Base-by-base conservation (phyloP, 2,329 filamentous ascomycete species). In the Colletotrichum sp. region DNA sequence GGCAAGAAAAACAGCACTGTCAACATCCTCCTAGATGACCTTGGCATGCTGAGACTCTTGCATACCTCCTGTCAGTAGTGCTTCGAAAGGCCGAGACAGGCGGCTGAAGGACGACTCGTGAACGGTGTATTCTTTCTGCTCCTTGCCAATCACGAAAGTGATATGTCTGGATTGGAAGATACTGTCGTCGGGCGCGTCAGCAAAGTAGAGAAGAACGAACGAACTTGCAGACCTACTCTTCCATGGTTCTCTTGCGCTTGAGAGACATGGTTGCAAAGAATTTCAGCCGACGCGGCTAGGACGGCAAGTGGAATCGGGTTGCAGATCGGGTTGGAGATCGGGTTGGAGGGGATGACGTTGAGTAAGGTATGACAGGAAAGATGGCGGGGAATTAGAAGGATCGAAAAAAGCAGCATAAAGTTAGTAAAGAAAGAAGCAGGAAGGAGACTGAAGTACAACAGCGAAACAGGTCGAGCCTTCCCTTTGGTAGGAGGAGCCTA, bases 121-220 rank as follows among this genome's bases (percentile, higher is more conserved):
- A 13, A 72, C 8, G 27, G 15, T 6, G 59, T 48, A 71, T 8
- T 55, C 22, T 2, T 52, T 32, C n/a, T 19, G n/a, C 28, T 64
- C 15, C 9, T n/a, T 12, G 44, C 68, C 68, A 4, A 71, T 39
- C 4, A 65, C 12, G 15, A 71, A 71, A 3, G 15, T 65, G 19
- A 71, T 28, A 2, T 34, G 5, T 12, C 68, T 59, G 9, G 68
- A 66, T 11, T 66, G 59, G 11, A 39, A 2, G 13, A 71, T 65
- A 6, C 34, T 5, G 12, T 44, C 8, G 15, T 59, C 16, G 22
- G 9, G 25, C 7, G 36, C 1, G 27, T n/a, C 8, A 15, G 25
- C 34, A 6, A 36, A 8, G 8, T 5, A 11, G 6, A 11, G 5
- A 12, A 19, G 5, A 0, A 25, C 2, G 6, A 4, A n/a, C 19